These are phyloP conservation scores for Lipomyces sp. DNA, from an alignment of 805 yeast species.

Conservation along the genomic window DNA sequence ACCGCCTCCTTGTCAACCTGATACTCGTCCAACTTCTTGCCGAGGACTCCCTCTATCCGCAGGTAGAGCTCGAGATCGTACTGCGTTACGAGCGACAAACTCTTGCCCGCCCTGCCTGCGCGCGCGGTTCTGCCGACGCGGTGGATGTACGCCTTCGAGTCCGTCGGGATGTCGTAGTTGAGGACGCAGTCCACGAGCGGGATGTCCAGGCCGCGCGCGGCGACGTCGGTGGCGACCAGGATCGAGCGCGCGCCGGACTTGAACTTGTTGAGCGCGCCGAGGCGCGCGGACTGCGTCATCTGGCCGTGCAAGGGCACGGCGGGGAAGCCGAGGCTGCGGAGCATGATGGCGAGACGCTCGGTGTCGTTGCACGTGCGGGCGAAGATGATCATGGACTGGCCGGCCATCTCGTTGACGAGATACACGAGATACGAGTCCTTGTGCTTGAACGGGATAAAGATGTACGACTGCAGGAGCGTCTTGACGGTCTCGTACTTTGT, in stretches of 20 bases:
- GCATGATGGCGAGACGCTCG: constrained; percentile 79
- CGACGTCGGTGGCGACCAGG: constrained; percentile 98
- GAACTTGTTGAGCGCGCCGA: constrained; percentile 91
- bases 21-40: constrained; percentile 81
- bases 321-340: constrained; percentile 76
- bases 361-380: constrained; percentile 95
- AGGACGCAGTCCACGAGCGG: constrained; percentile 97
- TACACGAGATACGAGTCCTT: constrained; percentile 86
- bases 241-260: constrained; percentile 88
- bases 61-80: constrained; percentile 87
- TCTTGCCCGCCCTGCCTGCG: constrained; percentile 85
- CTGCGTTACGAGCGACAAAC: constrained; percentile 86
- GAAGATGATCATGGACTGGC: constrained; percentile 84
- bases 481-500: constrained; percentile 89
- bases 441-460: constrained; percentile 88
- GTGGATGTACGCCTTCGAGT: constrained; percentile 97
- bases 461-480: constrained; percentile 81
- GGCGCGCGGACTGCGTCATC: constrained; percentile 74
- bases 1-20: constrained; percentile 74
- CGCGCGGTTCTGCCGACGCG: constrained; percentile 97
- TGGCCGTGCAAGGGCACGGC: constrained; percentile 96
- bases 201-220: constrained; percentile 99
- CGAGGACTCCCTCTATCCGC: constrained; percentile 82
- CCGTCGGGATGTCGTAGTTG: constrained; percentile 94
- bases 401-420: constrained; percentile 73